Base-by-base conservation (phyloP, 441 rosid species). In the Corymbia calophylla region DNA sequence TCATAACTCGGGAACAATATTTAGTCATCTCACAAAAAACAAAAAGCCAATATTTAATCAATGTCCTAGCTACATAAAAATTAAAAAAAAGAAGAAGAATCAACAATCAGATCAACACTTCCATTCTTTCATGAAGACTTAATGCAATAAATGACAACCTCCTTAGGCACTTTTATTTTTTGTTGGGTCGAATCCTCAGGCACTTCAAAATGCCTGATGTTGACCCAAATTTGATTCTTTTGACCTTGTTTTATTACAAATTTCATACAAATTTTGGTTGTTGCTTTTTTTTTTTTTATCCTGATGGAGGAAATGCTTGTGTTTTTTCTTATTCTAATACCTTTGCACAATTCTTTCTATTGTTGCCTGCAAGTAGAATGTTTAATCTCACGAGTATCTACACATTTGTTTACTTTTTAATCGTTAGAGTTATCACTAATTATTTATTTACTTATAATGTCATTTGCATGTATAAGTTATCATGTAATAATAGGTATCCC, bases 21-120 rank as follows among this genome's bases (percentile, higher is more conserved):
- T 55, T 7, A 54, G 4, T 18, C 1, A 54, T 18, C 9, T 17
- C 1, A 54, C 9, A 1, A 54, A 18, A 54, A 54, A 54, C 7
- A 1, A 13, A 51, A 51, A 7, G 2, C 0, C 58, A 55, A 55
- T 56, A 21, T 56, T 8, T 54, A 54, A 9, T 54, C 9, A 54
- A 18, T 54, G 58, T 55, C 25, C 1, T 19, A 0, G 58, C 58
- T 55, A 54, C 58, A 54, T 54, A 55, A 55, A 55, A 55, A 3
- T 55, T 55, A 55, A 55, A 55, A 55, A 19, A 35, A 35, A 35
- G 8, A 21, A 55, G 3, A 55, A 0, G 5, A 55, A 1, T 8
- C 0, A 55, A 55, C 15, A 2, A 21, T 8, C 27, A 0, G 0
- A 2, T 55, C 5, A 55, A 55, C 27, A 21, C 27, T 55, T 55